These are phyloP conservation scores for Chaetomium strumarium DNA, from an alignment of 2,329 filamentous ascomycete genomes.

Conservation along the genomic window DNA sequence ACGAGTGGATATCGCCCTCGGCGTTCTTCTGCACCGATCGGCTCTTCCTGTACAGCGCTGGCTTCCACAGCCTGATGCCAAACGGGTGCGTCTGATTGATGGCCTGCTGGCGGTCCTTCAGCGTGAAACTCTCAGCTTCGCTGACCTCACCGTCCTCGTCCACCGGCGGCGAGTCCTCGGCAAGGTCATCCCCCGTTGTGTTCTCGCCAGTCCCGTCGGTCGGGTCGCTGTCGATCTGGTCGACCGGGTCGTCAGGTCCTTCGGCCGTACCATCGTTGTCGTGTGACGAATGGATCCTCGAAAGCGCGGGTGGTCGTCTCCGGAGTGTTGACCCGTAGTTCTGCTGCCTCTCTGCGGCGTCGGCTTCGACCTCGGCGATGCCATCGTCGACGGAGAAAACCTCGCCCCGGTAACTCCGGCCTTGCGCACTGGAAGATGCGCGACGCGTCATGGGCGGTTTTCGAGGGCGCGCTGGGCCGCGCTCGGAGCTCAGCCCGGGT, in stretches of 20 bases:
- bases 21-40: slow-evolving; percentile 94
- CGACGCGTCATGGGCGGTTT: slow-evolving; percentile 71
- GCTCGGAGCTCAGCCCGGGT: slow-evolving; percentile 41
- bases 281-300: slow-evolving; percentile 27
- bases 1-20: slow-evolving; percentile 94
- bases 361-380: slow-evolving; percentile 69
- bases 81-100: slow-evolving; percentile 99
- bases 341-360: slow-evolving; percentile 48
- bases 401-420: slow-evolving; percentile 74
- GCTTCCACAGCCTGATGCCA: slow-evolving; percentile 98
- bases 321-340: slow-evolving; percentile 35
- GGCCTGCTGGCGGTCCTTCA: slow-evolving; percentile 93
- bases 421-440: slow-evolving; percentile 63
- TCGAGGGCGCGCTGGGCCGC: slow-evolving; percentile 50
- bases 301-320: slow-evolving; percentile 30
- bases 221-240: slow-evolving; percentile 14
- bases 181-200: slow-evolving; percentile 30
- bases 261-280: slow-evolving; percentile 25
- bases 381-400: slow-evolving; percentile 92
- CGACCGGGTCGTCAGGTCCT: slow-evolving; percentile 14
- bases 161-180: slow-evolving; percentile 23
- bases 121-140: slow-evolving; percentile 94
- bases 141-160: slow-evolving; percentile 60
- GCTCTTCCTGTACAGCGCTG: slow-evolving; percentile 94
- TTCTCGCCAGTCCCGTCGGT: slow-evolving; percentile 28